Evolutionary conservation across 2,329 filamentous ascomycete species (phyloP).

Genomic region (Stachybotrys chartarum): DNA sequence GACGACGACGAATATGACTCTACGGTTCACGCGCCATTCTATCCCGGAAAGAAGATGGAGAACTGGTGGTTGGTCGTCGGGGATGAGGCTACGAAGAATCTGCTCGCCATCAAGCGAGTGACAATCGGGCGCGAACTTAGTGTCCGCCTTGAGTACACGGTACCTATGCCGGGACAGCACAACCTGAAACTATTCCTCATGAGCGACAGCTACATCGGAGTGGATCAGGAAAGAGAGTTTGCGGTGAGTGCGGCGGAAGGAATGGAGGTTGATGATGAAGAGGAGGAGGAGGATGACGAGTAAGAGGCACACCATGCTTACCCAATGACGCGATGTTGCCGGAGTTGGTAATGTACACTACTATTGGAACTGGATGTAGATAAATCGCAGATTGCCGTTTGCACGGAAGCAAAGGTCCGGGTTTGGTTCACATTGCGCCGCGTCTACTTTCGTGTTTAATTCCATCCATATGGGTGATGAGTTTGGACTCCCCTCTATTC

Average conservation of each 20-base stretch:
- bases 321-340: not conserved
- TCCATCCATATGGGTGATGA: no score
- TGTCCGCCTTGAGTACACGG: slow-evolving; percentile 78
- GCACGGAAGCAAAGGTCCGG: no score
- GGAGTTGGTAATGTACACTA: not conserved
- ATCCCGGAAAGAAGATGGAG: slow-evolving; percentile 84
- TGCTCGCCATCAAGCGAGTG: slow-evolving; percentile 91
- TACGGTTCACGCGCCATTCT: slow-evolving; percentile 91
- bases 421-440: no score
- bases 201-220: slow-evolving; percentile 94
- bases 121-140: slow-evolving; percentile 75
- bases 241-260: slow-evolving; percentile 80
- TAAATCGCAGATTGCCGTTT: no score
- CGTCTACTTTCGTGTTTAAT: no score
- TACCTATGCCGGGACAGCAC: slow-evolving; percentile 77
- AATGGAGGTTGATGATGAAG: slow-evolving; percentile 89
- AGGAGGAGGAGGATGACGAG: slow-evolving; percentile 48
- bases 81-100: slow-evolving; percentile 78
- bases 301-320: slow-evolving; percentile 8
- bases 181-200: slow-evolving; percentile 89
- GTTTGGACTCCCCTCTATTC: no score
- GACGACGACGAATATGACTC: slow-evolving; percentile 62
- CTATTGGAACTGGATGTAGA: no score
- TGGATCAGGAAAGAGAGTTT: slow-evolving; percentile 92
- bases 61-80: slow-evolving; percentile 98